Conservation (phyloP, 768 basidiomycete genomes). For the Mycena galopus region DNA sequence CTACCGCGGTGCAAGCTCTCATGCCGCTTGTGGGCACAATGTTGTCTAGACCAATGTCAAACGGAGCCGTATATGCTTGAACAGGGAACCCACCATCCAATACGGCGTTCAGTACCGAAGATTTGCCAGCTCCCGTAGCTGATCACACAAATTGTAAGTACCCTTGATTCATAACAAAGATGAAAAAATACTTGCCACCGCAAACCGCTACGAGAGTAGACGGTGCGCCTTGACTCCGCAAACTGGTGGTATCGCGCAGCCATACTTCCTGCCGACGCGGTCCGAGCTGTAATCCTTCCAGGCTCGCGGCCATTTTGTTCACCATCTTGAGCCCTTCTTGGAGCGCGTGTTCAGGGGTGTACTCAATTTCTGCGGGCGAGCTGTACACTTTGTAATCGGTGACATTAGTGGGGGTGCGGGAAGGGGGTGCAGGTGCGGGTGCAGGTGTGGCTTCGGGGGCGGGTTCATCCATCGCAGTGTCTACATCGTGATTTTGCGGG, state of each 20-base stretch:
- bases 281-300: conserved; percentile 62
- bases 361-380: conserved; percentile 58
- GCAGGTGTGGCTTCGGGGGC: neutral
- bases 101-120: conserved; percentile 71
- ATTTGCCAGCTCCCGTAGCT: conserved; percentile 76
- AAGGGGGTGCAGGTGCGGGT: neutral
- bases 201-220: conserved; percentile 76
- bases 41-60: conserved; percentile 55
- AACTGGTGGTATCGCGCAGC: conserved; percentile 66
- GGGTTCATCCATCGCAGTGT: conserved; percentile 18
- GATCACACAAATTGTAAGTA: neutral
- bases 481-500: neutral
- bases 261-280: conserved; percentile 72
- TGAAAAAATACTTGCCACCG: conserved; percentile 56
- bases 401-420: conserved; percentile 25
- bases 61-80: neutral
- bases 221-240: conserved; percentile 63
- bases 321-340: conserved; percentile 61
- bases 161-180: neutral
- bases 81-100: conserved; percentile 59
- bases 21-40: conserved; percentile 77
- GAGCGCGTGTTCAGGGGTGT: conserved; percentile 63
- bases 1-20: conserved; percentile 77
- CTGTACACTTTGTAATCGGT: conserved; percentile 52
- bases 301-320: conserved; percentile 44